Evolutionary conservation across 345 rosid genomes (phyloP).

Genomic region (Populus davidiana): DNA sequence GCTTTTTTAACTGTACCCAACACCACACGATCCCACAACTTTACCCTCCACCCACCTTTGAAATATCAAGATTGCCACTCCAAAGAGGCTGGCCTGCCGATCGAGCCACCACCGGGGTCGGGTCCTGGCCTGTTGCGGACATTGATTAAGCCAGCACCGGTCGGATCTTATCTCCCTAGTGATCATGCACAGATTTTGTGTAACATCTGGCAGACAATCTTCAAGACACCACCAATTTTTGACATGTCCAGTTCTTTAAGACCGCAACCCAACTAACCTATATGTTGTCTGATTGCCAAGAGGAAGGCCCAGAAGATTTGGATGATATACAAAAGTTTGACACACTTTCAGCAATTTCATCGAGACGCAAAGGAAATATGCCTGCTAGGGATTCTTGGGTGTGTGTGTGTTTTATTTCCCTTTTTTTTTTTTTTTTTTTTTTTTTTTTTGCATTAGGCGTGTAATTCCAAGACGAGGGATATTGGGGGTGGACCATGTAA

Average conservation of each 20-base stretch:
- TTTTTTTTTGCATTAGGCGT: neutral
- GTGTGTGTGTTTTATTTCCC: neutral
- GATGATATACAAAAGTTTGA: neutral
- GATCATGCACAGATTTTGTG: constrained; percentile 25
- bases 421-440: neutral
- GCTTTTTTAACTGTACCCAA: constrained; percentile 5
- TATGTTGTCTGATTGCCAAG: neutral
- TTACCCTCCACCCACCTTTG: constrained; percentile 6
- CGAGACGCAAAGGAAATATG: neutral
- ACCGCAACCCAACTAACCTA: neutral
- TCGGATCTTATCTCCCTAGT: constrained; percentile 24
- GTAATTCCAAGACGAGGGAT: neutral
- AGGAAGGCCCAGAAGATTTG: neutral
- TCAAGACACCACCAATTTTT: neutral
- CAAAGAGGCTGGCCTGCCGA: constrained; percentile 19
- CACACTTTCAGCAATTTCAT: neutral
- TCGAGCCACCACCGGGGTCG: constrained; percentile 42
- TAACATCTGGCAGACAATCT: constrained; percentile 14
- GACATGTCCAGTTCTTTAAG: neutral
- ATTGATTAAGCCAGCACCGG: constrained; percentile 30
- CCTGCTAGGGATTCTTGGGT: constrained; percentile 8
- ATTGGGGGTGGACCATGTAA: constrained; percentile 12
- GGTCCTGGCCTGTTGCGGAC: constrained; percentile 47
- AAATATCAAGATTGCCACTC: constrained; percentile 30
- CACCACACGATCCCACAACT: neutral